Evolutionary conservation across 2,329 filamentous ascomycete genomes (phyloP).

Genomic region (Drechslerella coelobrocha): DNA sequence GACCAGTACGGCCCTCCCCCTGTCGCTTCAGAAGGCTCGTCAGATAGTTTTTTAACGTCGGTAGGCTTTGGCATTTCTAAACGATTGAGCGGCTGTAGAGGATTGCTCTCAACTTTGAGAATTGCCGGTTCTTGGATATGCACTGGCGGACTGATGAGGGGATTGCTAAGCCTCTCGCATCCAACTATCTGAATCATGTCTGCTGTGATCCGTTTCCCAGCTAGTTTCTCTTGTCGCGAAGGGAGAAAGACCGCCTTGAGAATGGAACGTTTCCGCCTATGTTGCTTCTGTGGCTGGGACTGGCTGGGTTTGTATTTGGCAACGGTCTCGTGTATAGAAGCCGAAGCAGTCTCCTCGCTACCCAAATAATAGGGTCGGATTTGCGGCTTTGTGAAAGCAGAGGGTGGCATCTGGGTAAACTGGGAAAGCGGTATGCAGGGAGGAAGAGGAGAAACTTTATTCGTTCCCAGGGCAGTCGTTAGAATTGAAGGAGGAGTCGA

Average conservation of each 20-base stretch:
- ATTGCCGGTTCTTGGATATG: no score
- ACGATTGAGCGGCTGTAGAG: background rate
- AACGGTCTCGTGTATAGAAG: background rate
- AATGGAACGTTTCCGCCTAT: slow-evolving; percentile 25
- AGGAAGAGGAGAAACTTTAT: no score
- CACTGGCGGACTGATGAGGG: background rate
- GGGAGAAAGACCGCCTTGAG: slow-evolving; percentile 16
- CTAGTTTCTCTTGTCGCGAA: background rate
- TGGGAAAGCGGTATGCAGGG: no score
- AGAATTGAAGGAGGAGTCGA: no score
- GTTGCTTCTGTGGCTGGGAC: slow-evolving; percentile 9
- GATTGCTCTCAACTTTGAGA: background rate
- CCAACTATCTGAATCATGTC: slow-evolving; percentile 8
- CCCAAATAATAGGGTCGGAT: no score
- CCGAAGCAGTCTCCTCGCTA: no score
- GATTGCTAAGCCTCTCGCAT: background rate
- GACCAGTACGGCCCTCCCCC: background rate
- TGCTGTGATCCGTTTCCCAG: background rate
- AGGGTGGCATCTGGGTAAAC: no score
- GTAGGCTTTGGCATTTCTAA: background rate
- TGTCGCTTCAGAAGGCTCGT: background rate
- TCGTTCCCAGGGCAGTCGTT: no score
- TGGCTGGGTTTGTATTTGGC: background rate
- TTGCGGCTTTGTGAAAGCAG: no score
- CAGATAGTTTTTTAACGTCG: background rate